Conservation (phyloP, 1,139 yeast genomes). For the Blastobotrys illinoisensis region DNA sequence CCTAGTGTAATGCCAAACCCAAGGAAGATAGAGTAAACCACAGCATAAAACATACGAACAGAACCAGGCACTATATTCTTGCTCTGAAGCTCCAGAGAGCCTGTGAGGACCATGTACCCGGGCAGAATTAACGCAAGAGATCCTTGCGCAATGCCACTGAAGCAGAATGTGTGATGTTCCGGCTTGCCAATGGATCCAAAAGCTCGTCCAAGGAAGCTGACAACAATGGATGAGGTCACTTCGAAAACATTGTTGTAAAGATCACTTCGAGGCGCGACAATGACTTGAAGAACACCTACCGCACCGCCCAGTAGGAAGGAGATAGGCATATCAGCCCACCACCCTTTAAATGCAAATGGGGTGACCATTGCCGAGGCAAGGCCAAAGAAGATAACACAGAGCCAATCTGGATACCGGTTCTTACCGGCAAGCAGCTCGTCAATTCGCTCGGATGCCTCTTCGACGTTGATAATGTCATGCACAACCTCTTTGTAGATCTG, state of each 20-base stretch:
- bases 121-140: constrained; percentile 86
- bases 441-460: constrained; percentile 68
- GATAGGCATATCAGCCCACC: constrained; percentile 84
- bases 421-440: constrained; percentile 60
- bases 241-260: constrained; percentile 87
- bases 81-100: constrained; percentile 84
- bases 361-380: constrained; percentile 76
- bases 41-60: constrained; percentile 92
- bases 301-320: constrained; percentile 73
- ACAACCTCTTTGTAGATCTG: constrained; percentile 79
- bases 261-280: constrained; percentile 77
- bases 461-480: constrained; percentile 81
- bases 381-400: constrained; percentile 74
- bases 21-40: constrained; percentile 80
- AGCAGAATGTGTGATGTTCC: constrained; percentile 54
- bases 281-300: constrained; percentile 77
- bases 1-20: constrained; percentile 95
- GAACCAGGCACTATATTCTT: constrained; percentile 89
- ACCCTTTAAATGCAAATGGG: constrained; percentile 86
- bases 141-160: constrained; percentile 85
- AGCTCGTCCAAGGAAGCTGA: constrained; percentile 81
- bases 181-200: constrained; percentile 69
- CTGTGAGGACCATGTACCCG: constrained; percentile 84
- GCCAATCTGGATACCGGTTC: constrained; percentile 68
- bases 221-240: constrained; percentile 82